Evolutionary conservation across 2,329 filamentous ascomycete species (phyloP), one percentile per base, ranked within the genome.

Genomic region (Epichloe festucae): DNA sequence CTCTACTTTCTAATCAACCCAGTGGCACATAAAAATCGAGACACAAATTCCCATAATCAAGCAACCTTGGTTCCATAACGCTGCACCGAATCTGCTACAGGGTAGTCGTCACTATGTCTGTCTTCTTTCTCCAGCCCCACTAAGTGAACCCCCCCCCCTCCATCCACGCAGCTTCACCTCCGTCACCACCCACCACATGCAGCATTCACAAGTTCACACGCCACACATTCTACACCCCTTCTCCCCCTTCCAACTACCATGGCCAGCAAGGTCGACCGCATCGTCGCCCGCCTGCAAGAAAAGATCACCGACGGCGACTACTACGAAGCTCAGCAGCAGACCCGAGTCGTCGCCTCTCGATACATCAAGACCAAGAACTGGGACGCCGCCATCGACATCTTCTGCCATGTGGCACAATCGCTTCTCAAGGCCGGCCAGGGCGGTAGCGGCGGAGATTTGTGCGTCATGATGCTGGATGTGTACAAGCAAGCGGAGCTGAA

Each of bases 301-400:
- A 91, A 89, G 69, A 95, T 95, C 69, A 76, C 81, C 59, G 89
- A 94, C 69, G 91, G 90, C 63, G 85, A 93, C 66, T 96, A 82
- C 77, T 98, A 98, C 74, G 93, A 98, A 78, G 93, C 93, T 53
- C 91, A 97, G 72, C 93, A 98, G 70, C 93, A 98, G 74, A 88
- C 95, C 58, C 89, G 93, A 56, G 90, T 96, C 51, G 91, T 96
- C 59, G 90, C 90, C 55, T 85, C 89, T 40, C 89, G 94, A 53
- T 95, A 98, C 72, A 82, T 91, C 67, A 97, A 97, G 73, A 78
- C 85, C 43, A 74, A 79, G 55, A 91, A 91, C 76, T 96, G 87
- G 78, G 68, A 77, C 59, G 85, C 89, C 12, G 93, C 94, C 46
- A 84, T 89, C 65, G 87, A 95, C 59, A 85, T 97, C 57, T 78